Percentiles rank a stretch among this genome's conserved stretches.
Conservation (phyloP, 805 yeast species). For the Metschnikowia sp. region DNA sequence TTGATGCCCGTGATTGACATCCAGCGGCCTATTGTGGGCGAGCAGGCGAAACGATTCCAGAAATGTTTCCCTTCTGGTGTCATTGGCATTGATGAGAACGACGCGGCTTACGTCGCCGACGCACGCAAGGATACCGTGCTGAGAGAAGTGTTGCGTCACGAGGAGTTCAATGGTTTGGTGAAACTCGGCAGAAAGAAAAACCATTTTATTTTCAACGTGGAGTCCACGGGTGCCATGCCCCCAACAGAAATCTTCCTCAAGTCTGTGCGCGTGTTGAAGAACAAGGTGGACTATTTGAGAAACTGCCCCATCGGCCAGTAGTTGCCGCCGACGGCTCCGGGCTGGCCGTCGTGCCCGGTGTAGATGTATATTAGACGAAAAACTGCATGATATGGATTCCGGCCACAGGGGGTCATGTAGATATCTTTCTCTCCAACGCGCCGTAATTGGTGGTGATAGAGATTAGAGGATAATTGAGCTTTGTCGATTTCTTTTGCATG, state of each 20-base stretch:
- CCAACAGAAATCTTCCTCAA: slow-evolving; percentile 96
- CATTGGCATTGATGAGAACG: slow-evolving; percentile 63
- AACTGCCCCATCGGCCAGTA: slow-evolving; percentile 71
- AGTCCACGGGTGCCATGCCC: slow-evolving; percentile 93
- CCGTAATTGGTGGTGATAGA: too few species aligned
- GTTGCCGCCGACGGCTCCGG: slow-evolving; percentile 2
- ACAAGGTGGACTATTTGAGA: slow-evolving; percentile 77
- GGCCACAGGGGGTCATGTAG: too few species aligned
- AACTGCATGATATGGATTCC: background rate
- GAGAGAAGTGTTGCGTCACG: slow-evolving; percentile 92
- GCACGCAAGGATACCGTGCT: slow-evolving; percentile 95
- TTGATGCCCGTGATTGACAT: slow-evolving; percentile 85
- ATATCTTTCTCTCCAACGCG: background rate
- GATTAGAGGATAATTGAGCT: too few species aligned
- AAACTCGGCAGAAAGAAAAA: slow-evolving; percentile 87
- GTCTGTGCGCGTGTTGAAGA: slow-evolving; percentile 77
- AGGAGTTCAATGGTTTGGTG: slow-evolving; percentile 84
- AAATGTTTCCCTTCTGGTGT: slow-evolving; percentile 94
- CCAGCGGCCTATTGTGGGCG: slow-evolving; percentile 68
- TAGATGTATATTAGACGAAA: slow-evolving; percentile 10
- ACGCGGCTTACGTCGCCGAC: slow-evolving; percentile 78
- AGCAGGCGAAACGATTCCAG: slow-evolving; percentile 73
- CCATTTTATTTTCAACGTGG: slow-evolving; percentile 92
- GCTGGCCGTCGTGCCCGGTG: slow-evolving; percentile 4
- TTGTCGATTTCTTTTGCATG: too few species aligned